Evolutionary conservation across 176 grass and related monocot genomes (phyloP).

Genomic region (Stipa capillata): DNA sequence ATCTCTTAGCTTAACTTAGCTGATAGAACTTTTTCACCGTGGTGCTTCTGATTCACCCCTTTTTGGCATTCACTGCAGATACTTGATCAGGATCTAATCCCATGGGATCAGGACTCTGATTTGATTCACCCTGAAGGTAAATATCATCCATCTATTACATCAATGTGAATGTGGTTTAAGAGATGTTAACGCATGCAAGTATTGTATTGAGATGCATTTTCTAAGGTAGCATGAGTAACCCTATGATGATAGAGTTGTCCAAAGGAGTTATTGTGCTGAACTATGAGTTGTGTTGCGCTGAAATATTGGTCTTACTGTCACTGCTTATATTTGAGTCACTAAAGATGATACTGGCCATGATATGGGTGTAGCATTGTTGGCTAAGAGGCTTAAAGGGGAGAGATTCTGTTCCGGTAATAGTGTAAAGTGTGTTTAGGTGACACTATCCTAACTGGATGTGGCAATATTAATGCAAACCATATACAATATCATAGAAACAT

Average conservation of each 20-base stretch:
- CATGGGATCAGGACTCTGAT: slow-evolving; percentile 53
- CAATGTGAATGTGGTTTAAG: background rate
- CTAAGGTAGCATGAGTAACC: background rate
- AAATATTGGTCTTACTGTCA: background rate
- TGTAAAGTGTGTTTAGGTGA: background rate
- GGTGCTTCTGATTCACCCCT: background rate
- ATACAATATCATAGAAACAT: background rate
- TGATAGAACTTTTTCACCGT: background rate
- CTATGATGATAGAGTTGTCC: background rate
- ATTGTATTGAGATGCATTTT: background rate
- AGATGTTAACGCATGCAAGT: background rate
- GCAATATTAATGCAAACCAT: background rate
- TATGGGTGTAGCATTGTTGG: background rate
- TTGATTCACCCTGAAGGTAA: slow-evolving; percentile 53
- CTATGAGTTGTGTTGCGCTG: background rate
- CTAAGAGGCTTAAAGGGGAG: background rate
- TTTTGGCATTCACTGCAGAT: slow-evolving; percentile 37
- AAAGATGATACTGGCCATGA: background rate
- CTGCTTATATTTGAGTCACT: background rate
- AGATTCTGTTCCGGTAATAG: slow-evolving; percentile 8
- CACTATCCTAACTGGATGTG: background rate
- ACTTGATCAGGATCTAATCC: slow-evolving; percentile 55
- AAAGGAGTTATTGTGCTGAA: slow-evolving; percentile 6
- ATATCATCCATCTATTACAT: background rate
- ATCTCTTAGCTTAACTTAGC: slow-evolving; percentile 16